phyloP scores from a whole-genome alignment of 2,329 filamentous ascomycete genomes.

The Claviceps purpurea region DNA sequence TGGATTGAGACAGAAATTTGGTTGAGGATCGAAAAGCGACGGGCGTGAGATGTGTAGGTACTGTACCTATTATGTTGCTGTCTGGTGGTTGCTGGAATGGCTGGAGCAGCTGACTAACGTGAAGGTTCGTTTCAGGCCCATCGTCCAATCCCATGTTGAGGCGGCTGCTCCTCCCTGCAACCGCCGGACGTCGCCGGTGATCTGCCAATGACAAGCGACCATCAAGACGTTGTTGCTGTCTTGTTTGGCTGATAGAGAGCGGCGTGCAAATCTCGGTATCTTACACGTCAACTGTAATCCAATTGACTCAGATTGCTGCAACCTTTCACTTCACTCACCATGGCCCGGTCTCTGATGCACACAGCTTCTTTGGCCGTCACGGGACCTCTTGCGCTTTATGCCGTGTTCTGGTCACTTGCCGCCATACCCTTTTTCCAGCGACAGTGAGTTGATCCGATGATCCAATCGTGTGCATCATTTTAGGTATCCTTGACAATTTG shows the following conservation, averaged over 20 bases:
- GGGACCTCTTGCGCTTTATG: conserved; percentile 50
- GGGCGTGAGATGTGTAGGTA: neutral
- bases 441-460: conserved; percentile 45
- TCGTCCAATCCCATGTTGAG: too few species aligned
- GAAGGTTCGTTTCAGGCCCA: too few species aligned
- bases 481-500: neutral
- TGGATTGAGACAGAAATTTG: conserved; percentile 1
- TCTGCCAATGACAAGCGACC: too few species aligned
- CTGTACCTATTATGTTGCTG: too few species aligned
- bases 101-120: too few species aligned
- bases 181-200: too few species aligned
- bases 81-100: too few species aligned
- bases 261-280: neutral
- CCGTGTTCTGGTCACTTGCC: conserved; percentile 49
- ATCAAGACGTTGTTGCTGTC: neutral
- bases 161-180: too few species aligned
- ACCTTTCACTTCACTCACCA: neutral
- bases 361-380: conserved; percentile 24
- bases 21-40: neutral
- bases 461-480: neutral
- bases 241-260: neutral
- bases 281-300: neutral
- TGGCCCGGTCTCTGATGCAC: conserved; percentile 19
- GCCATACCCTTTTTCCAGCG: conserved; percentile 62
- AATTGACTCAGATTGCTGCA: neutral